Base-by-base conservation (phyloP, 2,329 filamentous ascomycete species). In the Aspergillus arachidicola region DNA sequence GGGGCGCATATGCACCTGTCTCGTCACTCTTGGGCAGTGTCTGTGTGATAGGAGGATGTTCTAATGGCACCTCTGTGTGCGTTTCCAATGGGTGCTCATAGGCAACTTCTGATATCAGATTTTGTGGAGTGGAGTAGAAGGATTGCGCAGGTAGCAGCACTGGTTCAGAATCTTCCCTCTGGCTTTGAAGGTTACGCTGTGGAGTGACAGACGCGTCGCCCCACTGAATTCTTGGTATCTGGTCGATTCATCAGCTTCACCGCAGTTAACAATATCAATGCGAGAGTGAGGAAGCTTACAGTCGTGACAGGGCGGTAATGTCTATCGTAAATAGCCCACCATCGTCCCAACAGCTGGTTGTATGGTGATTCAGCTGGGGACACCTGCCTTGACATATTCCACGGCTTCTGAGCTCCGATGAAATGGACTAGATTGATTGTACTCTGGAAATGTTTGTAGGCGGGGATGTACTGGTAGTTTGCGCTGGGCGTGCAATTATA, bases 401-500 rank as follows among this genome's bases (percentile, higher is more conserved):
- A 99, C 0, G 95, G 95, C 81, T 99, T 99, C 61, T 92, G 86
- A 63, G 89, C 80, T 48, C 95, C 95, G 72, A 99, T 98, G 78
- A 97, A 99, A 80, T 99, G 95, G 30, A 96, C 90, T 82, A 96
- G 86, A 74, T 86, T 94, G 72, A 99, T 96, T 70, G 88, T 91
- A 55, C 91, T 91, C 79, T 96, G 92, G 78, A 96, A 96, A 82
- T 98, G 93, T 68, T 89, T 88, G 79, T 96, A 99, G 58, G 95
- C 95, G 14, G 95, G 95, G 61, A 97, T 85, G 79, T 98, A 99
- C 80, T 99, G 95, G 81, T 99, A 99, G 77, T 97, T 93, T 28
- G 91, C 94, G 66, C 92, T 97, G 1, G 95, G 95, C 0, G 95
- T 99, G 78, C 95, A 95, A 77, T 99, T 99, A 83, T 98, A 99